phyloP scores from a whole-genome alignment of 2,329 filamentous ascomycete genomes.

The Ophiostoma tasmaniense region DNA sequence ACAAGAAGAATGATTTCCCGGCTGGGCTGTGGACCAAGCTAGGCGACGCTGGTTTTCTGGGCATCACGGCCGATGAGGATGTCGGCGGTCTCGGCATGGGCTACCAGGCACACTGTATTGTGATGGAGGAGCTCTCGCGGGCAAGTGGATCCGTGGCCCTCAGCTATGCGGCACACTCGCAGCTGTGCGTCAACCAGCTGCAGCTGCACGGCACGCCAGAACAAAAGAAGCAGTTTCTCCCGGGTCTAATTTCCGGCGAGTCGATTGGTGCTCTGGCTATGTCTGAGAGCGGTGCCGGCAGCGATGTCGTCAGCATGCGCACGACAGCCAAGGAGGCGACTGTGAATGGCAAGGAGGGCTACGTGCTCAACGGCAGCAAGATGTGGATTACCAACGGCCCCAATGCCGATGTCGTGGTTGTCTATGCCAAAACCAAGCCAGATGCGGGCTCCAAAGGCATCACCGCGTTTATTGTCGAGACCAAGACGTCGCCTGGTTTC shows the following conservation, averaged over 20 bases:
- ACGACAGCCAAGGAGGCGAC: conserved; percentile 71
- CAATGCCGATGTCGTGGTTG: conserved; percentile 83
- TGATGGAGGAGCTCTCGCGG: conserved; percentile 89
- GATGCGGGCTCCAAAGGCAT: conserved; percentile 79
- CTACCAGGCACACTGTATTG: conserved; percentile 91
- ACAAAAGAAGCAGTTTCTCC: conserved; percentile 76
- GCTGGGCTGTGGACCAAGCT: conserved; percentile 88
- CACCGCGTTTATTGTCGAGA: conserved; percentile 83
- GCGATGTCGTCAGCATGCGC: conserved; percentile 94
- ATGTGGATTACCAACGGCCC: conserved; percentile 99
- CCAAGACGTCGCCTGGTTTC: conserved; percentile 60
- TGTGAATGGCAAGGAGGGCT: conserved; percentile 65
- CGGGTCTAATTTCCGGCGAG: conserved; percentile 69
- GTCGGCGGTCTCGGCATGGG: conserved; percentile 86
- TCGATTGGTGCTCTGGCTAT: conserved; percentile 85
- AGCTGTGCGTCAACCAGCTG: conserved; percentile 93
- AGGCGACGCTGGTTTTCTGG: conserved; percentile 82
- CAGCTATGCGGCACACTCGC: conserved; percentile 91
- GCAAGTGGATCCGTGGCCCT: conserved; percentile 78
- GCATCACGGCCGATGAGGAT: conserved; percentile 86
- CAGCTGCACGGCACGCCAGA: conserved; percentile 74
- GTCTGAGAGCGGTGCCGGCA: conserved; percentile 85
- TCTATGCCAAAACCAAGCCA: conserved; percentile 93
- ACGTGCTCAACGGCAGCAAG: conserved; percentile 79
- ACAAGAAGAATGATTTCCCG: conserved; percentile 81